These are phyloP conservation scores for Saccharomycopsis babjevae DNA, from an alignment of 805 yeast species.

Conservation along the genomic window DNA sequence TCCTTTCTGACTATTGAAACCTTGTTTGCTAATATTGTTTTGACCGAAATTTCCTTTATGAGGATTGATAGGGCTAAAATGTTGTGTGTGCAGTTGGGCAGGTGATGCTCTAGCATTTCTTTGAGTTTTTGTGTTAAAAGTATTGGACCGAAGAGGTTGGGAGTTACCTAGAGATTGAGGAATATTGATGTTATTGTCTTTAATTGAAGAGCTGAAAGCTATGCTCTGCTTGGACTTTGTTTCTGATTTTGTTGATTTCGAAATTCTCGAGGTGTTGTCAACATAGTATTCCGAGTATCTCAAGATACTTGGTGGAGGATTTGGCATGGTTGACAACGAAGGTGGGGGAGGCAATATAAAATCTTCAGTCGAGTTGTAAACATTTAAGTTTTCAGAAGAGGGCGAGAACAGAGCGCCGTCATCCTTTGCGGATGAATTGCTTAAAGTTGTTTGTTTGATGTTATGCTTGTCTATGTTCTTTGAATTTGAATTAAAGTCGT, in stretches of 20 bases:
- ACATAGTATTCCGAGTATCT: slow-evolving; percentile 2
- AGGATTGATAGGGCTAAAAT: background rate
- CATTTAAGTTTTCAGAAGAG: background rate
- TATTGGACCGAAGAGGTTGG: background rate
- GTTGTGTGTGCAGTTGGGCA: background rate
- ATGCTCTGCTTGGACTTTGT: background rate
- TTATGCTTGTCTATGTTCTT: background rate
- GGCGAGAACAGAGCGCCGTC: background rate
- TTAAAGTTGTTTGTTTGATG: background rate
- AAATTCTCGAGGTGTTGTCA: background rate
- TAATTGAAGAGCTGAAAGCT: background rate
- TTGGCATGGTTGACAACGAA: slow-evolving; percentile 13
- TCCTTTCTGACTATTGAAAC: background rate
- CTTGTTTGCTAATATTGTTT: background rate
- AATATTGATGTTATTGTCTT: background rate
- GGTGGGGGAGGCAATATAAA: slow-evolving; percentile 11
- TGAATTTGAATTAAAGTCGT: background rate
- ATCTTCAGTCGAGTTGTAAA: background rate
- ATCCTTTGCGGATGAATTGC: background rate
- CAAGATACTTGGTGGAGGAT: slow-evolving; percentile 17
- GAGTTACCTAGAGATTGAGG: background rate
- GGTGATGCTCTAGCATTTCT: background rate
- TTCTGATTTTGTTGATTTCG: background rate
- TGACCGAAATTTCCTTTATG: background rate
- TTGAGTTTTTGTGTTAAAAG: background rate